Evolutionary conservation across 1,284 basidiomycete species (phyloP).

Genomic region (Boletus calvinii): DNA sequence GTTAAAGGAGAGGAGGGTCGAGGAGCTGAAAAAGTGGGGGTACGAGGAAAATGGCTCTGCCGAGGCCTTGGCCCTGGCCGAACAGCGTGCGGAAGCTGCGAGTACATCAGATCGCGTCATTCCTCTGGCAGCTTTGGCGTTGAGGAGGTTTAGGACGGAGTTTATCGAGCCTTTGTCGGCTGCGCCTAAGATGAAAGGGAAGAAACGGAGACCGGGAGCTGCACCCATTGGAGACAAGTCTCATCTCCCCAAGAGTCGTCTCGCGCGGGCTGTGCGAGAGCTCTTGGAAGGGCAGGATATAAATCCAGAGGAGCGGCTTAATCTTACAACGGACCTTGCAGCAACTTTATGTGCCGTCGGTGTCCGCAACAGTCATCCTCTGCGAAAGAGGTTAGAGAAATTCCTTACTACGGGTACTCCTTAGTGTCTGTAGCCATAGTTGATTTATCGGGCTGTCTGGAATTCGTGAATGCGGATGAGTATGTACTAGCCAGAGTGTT

Average conservation of each 20-base stretch:
- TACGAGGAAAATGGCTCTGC: slow-evolving; percentile 51
- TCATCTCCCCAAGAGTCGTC: slow-evolving; percentile 56
- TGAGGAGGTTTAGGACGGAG: slow-evolving; percentile 68
- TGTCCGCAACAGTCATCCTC: slow-evolving; percentile 57
- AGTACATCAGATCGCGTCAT: slow-evolving; percentile 65
- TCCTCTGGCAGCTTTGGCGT: slow-evolving; percentile 58
- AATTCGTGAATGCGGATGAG: background rate
- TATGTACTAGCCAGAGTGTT: background rate
- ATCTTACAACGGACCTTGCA: slow-evolving; percentile 51
- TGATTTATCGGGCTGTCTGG: slow-evolving; percentile 6
- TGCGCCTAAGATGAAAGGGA: slow-evolving; percentile 60
- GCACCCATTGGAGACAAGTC: slow-evolving; percentile 33
- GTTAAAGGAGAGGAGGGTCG: slow-evolving; percentile 54
- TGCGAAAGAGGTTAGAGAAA: slow-evolving; percentile 66
- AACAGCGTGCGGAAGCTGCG: slow-evolving; percentile 70
- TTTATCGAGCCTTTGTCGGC: slow-evolving; percentile 65
- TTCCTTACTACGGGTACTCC: slow-evolving; percentile 31
- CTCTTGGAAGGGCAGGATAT: slow-evolving; percentile 54
- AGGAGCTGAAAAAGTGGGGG: slow-evolving; percentile 71
- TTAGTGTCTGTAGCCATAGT: background rate
- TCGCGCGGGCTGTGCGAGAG: slow-evolving; percentile 64
- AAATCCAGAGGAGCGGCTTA: slow-evolving; percentile 45
- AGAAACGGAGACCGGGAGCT: slow-evolving; percentile 43
- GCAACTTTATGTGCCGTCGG: slow-evolving; percentile 52
- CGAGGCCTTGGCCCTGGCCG: slow-evolving; percentile 52